Evolutionary conservation across 139 green algal species (phyloP).

Genomic region (Chlamydomonas applanata): DNA sequence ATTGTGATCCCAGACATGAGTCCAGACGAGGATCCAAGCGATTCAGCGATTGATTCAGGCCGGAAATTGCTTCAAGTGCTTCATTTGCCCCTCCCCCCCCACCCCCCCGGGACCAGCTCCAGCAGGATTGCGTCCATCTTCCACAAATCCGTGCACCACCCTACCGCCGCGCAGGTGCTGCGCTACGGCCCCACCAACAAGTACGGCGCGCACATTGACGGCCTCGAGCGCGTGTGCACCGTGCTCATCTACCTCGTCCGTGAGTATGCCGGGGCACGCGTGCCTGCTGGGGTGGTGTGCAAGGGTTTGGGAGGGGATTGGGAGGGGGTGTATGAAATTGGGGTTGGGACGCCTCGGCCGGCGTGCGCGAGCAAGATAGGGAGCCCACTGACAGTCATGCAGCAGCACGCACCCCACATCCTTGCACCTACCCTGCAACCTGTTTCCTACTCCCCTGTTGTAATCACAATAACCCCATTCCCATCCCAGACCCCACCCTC

Average conservation of each 20-base stretch:
- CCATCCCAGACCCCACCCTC: not conserved
- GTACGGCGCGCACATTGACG: slow-evolving; percentile 83
- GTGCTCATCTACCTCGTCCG: slow-evolving; percentile 79
- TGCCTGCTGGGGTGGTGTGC: not conserved
- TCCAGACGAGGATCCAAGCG: not conserved
- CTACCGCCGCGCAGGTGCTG: slow-evolving; percentile 34
- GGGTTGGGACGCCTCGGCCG: too few species aligned
- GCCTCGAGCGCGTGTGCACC: slow-evolving; percentile 56
- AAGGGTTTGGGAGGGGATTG: too few species aligned
- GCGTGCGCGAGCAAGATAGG: too few species aligned
- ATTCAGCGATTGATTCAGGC: too few species aligned
- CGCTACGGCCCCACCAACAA: slow-evolving; percentile 80
- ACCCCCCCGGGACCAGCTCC: not conserved
- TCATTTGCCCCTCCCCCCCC: not conserved
- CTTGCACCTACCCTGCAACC: not conserved
- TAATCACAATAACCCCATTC: not conserved
- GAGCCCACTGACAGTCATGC: too few species aligned
- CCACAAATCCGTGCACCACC: not conserved
- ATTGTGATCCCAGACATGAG: too few species aligned
- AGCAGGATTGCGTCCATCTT: not conserved
- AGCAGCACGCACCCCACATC: not conserved
- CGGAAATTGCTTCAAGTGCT: too few species aligned
- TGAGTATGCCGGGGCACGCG: slow-evolving; percentile 11
- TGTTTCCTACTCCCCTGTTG: not conserved
- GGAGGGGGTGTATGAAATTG: too few species aligned